Evolutionary conservation across 257 asterid genomes (phyloP), one percentile per base, ranked within the genome.

Genomic region (Anisodus acutangulus): DNA sequence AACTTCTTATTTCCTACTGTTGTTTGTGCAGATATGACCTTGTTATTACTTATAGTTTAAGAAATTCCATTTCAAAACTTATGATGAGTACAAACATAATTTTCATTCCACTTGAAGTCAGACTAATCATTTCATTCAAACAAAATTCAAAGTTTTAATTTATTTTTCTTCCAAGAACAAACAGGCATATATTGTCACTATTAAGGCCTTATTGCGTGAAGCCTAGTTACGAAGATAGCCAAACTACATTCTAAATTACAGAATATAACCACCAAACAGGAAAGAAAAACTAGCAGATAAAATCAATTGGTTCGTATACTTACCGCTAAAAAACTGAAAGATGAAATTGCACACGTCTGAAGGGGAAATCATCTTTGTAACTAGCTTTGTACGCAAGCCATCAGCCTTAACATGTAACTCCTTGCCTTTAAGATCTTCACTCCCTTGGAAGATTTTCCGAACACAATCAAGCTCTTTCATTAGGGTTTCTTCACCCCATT

Each of bases 381-480:
- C 90, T 71, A 96, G 88, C 91, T 92, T 92, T 69, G 78, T 69
- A 16, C 90, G 87, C 93, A 94, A 85, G 85, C 90, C 98, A 85
- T 83, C 91, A 41, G 98, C 97, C 89, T 89, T 93, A 47, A 82
- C 26, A 87, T 93, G 93, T 85, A 96, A 83, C 85, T 91, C 95
- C 94, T 90, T 93, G 60, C 98, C 97, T 86, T 90, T 95, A 22
- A 91, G 87, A 88, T 97, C 98, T 89, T 92, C 93, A 85, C 98
- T 95, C 70, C 90, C 95, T 81, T 85, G 84, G 78, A 92, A 97
- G 70, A 93, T 86, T 82, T 90, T 92, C 53, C 90, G 85, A 35
- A 97, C 99, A 84, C 95, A 95, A 60, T 93, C 97, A 4, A 97
- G 94, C 93, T 95, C 99, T 85, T 93, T 97, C 8, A 90, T 78